Percentiles rank a stretch among this genome's conserved stretches.
phyloP scores from a whole-genome alignment of 176 grass and related monocot species.

The Hordeum marinum region DNA sequence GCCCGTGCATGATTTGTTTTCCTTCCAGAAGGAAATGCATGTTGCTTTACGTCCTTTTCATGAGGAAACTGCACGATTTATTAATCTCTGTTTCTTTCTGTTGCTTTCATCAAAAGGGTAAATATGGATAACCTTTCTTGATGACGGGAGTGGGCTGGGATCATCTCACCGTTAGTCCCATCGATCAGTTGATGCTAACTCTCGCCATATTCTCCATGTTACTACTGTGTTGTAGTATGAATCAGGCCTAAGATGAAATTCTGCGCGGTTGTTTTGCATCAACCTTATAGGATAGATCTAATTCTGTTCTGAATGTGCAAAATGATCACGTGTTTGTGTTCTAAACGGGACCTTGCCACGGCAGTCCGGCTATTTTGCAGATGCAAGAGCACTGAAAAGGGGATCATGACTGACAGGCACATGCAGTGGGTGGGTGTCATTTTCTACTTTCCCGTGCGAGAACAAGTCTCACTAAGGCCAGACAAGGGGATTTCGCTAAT shows the following conservation, averaged over 20 bases:
- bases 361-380: too few relatives aligned
- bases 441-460: neutral
- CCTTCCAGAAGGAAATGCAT: neutral
- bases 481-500: neutral
- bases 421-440: neutral
- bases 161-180: slow-evolving; percentile 1
- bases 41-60: neutral
- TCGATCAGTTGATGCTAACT: neutral
- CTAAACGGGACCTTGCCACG: too few relatives aligned
- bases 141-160: neutral
- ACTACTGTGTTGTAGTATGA: neutral
- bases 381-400: too few relatives aligned
- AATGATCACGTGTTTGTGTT: too few relatives aligned
- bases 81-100: neutral
- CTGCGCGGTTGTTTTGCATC: neutral
- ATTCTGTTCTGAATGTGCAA: too few relatives aligned
- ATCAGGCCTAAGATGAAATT: too few relatives aligned
- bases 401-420: neutral
- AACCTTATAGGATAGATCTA: neutral
- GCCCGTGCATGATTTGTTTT: neutral
- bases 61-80: neutral
- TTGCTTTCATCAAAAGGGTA: slow-evolving; percentile 10
- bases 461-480: neutral
- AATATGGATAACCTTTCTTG: neutral
- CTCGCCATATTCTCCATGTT: neutral